Conservation (phyloP, 768 basidiomycete species). For the Lactarius deliciosus region DNA sequence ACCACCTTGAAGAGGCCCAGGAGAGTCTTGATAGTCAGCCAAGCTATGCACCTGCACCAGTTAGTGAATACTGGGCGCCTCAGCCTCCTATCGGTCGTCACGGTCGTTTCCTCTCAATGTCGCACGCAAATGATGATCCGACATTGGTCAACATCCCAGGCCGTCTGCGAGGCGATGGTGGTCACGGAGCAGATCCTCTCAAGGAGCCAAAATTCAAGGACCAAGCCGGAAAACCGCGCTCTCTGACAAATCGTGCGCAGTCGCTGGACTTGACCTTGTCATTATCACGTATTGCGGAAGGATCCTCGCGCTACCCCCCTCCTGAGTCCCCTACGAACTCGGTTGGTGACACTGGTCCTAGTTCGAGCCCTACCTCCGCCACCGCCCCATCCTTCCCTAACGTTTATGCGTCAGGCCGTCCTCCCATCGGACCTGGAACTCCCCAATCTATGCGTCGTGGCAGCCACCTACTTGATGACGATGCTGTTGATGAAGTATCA, state of each 20-base stretch:
- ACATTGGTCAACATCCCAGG: conserved; percentile 60
- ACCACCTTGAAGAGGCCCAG: conserved; percentile 72
- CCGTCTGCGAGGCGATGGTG: conserved; percentile 69
- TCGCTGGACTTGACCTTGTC: conserved; percentile 86
- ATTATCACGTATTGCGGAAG: conserved; percentile 76
- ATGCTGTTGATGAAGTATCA: conserved; percentile 66
- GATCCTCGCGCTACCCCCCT: conserved; percentile 56
- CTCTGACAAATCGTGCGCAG: conserved; percentile 83
- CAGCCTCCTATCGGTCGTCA: conserved; percentile 69
- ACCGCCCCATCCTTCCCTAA: conserved; percentile 83
- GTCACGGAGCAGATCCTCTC: conserved; percentile 81
- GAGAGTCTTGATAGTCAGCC: conserved; percentile 52
- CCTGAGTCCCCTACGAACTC: conserved; percentile 84
- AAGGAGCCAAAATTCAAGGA: conserved; percentile 84
- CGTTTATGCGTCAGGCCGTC: conserved; percentile 61
- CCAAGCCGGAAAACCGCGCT: conserved; percentile 71
- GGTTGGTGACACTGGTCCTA: conserved; percentile 68
- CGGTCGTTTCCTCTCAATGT: conserved; percentile 30
- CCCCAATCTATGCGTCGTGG: conserved; percentile 33
- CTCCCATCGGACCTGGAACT: conserved; percentile 34
- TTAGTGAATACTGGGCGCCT: conserved; percentile 74
- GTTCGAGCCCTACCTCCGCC: conserved; percentile 75
- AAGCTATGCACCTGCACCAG: conserved; percentile 53
- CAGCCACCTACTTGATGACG: conserved; percentile 48
- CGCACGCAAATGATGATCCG: conserved; percentile 29